Evolutionary conservation across 2,329 filamentous ascomycete genomes (phyloP), one percentile per base, ranked within the genome.

Genomic region (Diplocarpon mali): DNA sequence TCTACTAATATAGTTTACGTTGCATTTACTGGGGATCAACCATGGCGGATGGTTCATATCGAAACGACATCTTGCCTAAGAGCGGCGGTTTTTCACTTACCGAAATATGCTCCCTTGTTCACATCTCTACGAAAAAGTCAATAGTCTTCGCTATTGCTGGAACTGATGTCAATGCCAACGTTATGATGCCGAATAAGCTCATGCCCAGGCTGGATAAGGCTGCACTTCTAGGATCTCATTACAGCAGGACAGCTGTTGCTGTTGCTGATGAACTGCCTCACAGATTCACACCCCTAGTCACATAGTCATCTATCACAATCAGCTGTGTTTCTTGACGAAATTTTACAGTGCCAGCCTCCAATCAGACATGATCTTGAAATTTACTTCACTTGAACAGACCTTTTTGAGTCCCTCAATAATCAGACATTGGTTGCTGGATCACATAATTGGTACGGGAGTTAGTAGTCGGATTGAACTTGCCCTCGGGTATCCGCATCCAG

Each of bases 201-300:
- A 80, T 79, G 0, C 72, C 72, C 17, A 80, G 59, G 51, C 72
- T 77, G 14, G 72, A 74, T 40, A 79, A 62, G 14, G 76, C 75
- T 1, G 75, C 76, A 5, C 75, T 75, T 35, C 75, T 66, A 1
- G 74, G 75, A 49, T 80, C 75, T 1, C 69, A 71, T 2, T 68
- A 64, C 2, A 80, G 59, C 2, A 80, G 61, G 29, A 78, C 56
- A 0, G 76, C 75, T 3, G 76, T 79, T 1, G 69, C 75, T 32
- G 80, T 73, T 5, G 75, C 76, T 3, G 71, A 74, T 0, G 73
- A 76, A 55, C 78, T 79, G 1, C 71, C 72, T 3, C 76, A 75
- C n/a, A 79, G 58, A 1, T 74, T 74, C 3, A 80, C 73, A 9
- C 76, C 76, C n/a, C 74, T 64, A 1, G 75, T 78, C 29, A 80